Evolutionary conservation across 2,329 filamentous ascomycete genomes (phyloP).

Genomic region (Botrytis aclada): DNA sequence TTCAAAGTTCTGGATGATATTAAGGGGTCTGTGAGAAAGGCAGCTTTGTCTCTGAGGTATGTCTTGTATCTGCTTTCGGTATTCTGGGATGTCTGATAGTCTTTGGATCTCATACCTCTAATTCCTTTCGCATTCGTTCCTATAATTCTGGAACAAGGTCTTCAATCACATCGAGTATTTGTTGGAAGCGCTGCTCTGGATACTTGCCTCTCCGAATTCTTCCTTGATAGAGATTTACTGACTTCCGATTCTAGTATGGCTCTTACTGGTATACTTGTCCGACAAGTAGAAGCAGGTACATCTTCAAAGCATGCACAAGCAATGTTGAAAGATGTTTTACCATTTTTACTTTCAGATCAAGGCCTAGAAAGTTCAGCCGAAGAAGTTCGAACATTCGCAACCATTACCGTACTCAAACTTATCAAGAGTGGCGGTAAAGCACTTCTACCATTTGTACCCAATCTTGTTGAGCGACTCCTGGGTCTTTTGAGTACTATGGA

Average conservation of each 20-base stretch:
- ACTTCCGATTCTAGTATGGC: slow-evolving; percentile 56
- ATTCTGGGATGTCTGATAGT: too few relatives aligned
- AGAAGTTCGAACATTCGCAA: slow-evolving; percentile 82
- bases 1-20: slow-evolving; percentile 96
- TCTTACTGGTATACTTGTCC: slow-evolving; percentile 79
- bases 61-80: not conserved
- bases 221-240: not conserved
- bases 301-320: slow-evolving; percentile 65
- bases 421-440: slow-evolving; percentile 83
- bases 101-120: not conserved
- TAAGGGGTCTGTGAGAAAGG: slow-evolving; percentile 80
- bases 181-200: not conserved
- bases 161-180: too few relatives aligned
- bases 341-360: slow-evolving; percentile 84
- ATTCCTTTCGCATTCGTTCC: not conserved
- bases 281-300: slow-evolving; percentile 77
- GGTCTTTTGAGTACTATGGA: slow-evolving; percentile 84
- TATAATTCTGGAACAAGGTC: too few relatives aligned
- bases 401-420: slow-evolving; percentile 80
- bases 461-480: slow-evolving; percentile 77
- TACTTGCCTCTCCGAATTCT: not conserved
- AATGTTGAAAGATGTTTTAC: slow-evolving; percentile 83
- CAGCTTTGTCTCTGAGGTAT: slow-evolving; percentile 65
- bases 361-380: slow-evolving; percentile 85
- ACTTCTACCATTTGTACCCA: slow-evolving; percentile 75